A percentile compares a stretch with the other conserved stretches of the same genome.
These are phyloP conservation scores for Septoria linicola DNA, from an alignment of 2,329 filamentous ascomycete genomes.

Conservation along the genomic window DNA sequence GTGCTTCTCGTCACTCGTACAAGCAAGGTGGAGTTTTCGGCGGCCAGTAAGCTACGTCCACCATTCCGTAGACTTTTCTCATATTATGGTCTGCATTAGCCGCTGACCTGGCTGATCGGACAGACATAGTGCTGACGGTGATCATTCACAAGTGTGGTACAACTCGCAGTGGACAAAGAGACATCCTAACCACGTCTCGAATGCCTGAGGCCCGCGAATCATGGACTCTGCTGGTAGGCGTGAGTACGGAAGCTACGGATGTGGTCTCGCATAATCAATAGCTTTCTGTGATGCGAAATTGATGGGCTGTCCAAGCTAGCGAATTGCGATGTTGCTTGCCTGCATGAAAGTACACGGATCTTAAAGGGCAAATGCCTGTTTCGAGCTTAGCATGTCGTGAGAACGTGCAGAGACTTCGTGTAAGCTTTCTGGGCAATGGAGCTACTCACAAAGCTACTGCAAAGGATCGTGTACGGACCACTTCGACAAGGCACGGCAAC, in stretches of 20 bases:
- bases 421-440: conserved; percentile 13
- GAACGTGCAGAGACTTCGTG: conserved; percentile 16
- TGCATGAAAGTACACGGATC: conserved; percentile 11
- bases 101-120: background rate
- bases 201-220: conserved; percentile 21
- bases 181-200: background rate
- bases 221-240: background rate
- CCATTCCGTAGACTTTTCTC: background rate
- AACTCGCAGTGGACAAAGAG: conserved; percentile 1
- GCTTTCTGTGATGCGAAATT: conserved; percentile 12
- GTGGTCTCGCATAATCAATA: conserved; percentile 18
- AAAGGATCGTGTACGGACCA: conserved; percentile 26
- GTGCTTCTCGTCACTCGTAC: background rate
- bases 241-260: conserved; percentile 17
- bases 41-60: background rate
- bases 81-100: background rate
- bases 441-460: conserved; percentile 20
- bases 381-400: conserved; percentile 10
- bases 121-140: background rate
- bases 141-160: background rate
- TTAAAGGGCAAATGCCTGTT: conserved; percentile 10
- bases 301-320: conserved; percentile 10
- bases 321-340: conserved; percentile 11
- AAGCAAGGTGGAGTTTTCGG: background rate
- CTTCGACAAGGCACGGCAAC: conserved; percentile 13